Conservation (phyloP, 768 basidiomycete species). For the Mycena haematopus region DNA sequence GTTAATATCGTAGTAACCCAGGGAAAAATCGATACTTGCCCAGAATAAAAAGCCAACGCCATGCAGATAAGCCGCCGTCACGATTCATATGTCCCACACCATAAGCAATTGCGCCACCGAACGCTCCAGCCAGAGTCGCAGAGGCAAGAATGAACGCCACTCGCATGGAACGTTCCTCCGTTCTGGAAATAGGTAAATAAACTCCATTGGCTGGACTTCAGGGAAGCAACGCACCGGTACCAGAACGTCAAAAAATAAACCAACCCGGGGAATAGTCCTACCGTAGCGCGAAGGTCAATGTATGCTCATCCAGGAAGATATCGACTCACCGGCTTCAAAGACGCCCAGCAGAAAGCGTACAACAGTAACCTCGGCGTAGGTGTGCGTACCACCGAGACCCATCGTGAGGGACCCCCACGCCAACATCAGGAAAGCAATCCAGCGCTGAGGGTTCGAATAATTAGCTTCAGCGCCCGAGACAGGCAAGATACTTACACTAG, state of each 20-base stretch:
- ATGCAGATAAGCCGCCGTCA: conserved; percentile 30
- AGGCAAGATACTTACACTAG: conserved; percentile 28
- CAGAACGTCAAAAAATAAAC: conserved; percentile 52
- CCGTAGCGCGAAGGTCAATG: background rate
- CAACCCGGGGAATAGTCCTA: conserved; percentile 48
- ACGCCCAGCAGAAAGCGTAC: conserved; percentile 52
- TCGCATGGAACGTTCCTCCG: conserved; percentile 29
- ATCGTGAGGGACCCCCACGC: conserved; percentile 47
- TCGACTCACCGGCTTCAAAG: conserved; percentile 42
- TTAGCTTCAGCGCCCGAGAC: background rate
- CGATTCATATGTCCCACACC: conserved; percentile 40
- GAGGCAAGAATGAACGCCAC: conserved; percentile 39
- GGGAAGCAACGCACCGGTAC: conserved; percentile 36
- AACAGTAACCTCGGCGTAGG: conserved; percentile 44
- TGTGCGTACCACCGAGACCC: conserved; percentile 43
- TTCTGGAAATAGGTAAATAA: conserved; percentile 1
- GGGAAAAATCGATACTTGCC: conserved; percentile 19
- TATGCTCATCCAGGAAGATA: background rate
- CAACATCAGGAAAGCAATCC: conserved; percentile 49
- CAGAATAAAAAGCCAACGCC: conserved; percentile 37
- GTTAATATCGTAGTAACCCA: background rate
- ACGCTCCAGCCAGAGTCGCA: conserved; percentile 44
- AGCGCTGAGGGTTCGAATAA: conserved; percentile 30
- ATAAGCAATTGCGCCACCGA: conserved; percentile 43
- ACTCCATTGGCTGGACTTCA: background rate